These are phyloP conservation scores for Wickerhamiella domercqiae DNA, from an alignment of 805 yeast species.

Conservation along the genomic window DNA sequence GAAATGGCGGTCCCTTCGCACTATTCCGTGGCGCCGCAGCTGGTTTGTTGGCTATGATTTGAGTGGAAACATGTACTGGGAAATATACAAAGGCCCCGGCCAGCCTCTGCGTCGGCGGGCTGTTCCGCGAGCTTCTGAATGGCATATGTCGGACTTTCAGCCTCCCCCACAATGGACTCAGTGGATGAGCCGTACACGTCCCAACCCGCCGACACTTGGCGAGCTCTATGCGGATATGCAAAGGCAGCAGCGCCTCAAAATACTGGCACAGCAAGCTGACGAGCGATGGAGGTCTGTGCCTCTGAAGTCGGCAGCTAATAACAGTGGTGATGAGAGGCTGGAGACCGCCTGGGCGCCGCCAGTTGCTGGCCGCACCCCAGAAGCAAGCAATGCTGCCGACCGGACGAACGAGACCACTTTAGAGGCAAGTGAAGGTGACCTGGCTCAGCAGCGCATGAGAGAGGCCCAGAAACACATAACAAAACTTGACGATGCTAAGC, in stretches of 20 bases:
- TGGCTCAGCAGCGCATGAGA: not conserved
- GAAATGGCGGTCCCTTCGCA: slow-evolving; percentile 44
- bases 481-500: no score
- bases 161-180: slow-evolving; percentile 53
- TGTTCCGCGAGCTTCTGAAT: slow-evolving; percentile 32
- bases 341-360: slow-evolving; percentile 12
- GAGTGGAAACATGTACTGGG: slow-evolving; percentile 82
- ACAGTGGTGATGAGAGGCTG: slow-evolving; percentile 10
- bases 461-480: not conserved
- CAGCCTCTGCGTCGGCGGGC: slow-evolving; percentile 41
- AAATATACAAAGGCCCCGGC: slow-evolving; percentile 39
- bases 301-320: slow-evolving; percentile 7
- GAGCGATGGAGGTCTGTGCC: slow-evolving; percentile 25
- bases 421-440: no score
- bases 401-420: not conserved
- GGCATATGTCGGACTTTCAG: slow-evolving; percentile 16
- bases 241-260: slow-evolving; percentile 38
- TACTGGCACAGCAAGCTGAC: slow-evolving; percentile 32
- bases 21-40: slow-evolving; percentile 51
- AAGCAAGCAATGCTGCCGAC: not conserved
- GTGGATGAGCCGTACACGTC: slow-evolving; percentile 58
- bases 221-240: slow-evolving; percentile 46
- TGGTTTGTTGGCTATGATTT: slow-evolving; percentile 62
- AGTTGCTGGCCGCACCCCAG: not conserved
- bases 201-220: slow-evolving; percentile 41